These are phyloP conservation scores for Fagopyrum homotropicum DNA, from an alignment of 148 eudicot genomes.

Conservation along the genomic window DNA sequence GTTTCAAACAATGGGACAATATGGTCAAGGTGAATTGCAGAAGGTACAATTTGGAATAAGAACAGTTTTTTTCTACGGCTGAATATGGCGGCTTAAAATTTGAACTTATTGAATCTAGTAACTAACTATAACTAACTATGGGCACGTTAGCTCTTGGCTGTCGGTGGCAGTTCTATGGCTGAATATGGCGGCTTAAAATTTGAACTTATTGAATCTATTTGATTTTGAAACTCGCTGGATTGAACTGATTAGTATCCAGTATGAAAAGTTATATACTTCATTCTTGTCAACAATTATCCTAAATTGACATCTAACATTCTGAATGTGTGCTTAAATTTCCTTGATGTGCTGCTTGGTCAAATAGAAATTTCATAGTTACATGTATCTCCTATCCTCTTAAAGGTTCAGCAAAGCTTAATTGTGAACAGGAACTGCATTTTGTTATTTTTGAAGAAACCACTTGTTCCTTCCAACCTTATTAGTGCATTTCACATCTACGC, in stretches of 20 bases:
- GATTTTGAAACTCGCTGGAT: neutral
- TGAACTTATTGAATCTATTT: no score
- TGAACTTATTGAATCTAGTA: neutral
- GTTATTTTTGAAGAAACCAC: neutral
- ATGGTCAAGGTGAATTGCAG: constrained; percentile 91
- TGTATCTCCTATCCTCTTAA: no score
- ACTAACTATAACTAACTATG: no score
- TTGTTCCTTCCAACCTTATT: neutral
- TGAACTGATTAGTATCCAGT: neutral
- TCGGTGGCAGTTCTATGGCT: no score
- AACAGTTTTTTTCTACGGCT: neutral
- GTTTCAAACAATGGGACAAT: constrained; percentile 91
- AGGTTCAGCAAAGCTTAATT: neutral
- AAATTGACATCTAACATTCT: no score
- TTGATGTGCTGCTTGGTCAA: neutral
- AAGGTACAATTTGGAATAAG: constrained; percentile 39
- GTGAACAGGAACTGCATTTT: neutral
- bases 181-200: no score
- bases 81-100: neutral
- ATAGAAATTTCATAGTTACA: neutral
- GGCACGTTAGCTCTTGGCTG: no score
- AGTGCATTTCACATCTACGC: constrained; percentile 16
- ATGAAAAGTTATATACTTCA: no score
- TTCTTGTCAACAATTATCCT: no score
- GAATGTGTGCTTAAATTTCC: neutral